Evolutionary conservation across 2,329 filamentous ascomycete species (phyloP).

Genomic region (Arthrobotrys iridis): DNA sequence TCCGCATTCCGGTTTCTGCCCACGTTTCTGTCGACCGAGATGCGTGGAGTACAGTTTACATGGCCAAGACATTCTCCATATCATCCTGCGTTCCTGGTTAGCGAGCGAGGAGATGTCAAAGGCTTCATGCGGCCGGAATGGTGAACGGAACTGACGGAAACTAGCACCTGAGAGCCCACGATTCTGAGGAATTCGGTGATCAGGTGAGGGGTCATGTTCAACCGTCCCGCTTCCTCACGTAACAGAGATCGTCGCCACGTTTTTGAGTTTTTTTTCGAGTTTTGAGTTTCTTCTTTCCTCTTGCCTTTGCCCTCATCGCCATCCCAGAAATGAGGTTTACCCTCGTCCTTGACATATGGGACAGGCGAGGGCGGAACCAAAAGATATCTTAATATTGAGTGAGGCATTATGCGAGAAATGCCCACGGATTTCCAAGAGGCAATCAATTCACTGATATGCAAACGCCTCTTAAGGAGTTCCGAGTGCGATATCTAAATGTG

Average conservation of each 20-base stretch:
- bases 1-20: constrained; percentile 45
- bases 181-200: constrained; percentile 16
- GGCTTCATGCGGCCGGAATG: constrained; percentile 1
- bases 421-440: background rate
- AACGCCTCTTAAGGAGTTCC: constrained; percentile 41
- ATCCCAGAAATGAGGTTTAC: constrained; percentile 48
- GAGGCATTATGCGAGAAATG: constrained; percentile 51
- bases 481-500: constrained; percentile 41
- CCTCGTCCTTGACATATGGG: constrained; percentile 24
- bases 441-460: constrained; percentile 8
- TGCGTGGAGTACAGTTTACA: constrained; percentile 37
- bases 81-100: constrained; percentile 23
- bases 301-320: constrained; percentile 25
- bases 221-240: constrained; percentile 35
- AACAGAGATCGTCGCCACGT: constrained; percentile 50
- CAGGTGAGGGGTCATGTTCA: constrained; percentile 35
- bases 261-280: constrained; percentile 20
- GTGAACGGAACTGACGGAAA: background rate
- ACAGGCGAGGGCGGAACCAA: constrained; percentile 40
- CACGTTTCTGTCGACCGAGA: constrained; percentile 42
- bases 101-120: constrained; percentile 11
- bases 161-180: constrained; percentile 23
- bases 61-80: constrained; percentile 48
- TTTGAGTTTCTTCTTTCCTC: no score
- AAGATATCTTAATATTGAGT: constrained; percentile 22